Conservation (phyloP, 352 stramenopile species). For the Globisporangium recalcitrans region DNA sequence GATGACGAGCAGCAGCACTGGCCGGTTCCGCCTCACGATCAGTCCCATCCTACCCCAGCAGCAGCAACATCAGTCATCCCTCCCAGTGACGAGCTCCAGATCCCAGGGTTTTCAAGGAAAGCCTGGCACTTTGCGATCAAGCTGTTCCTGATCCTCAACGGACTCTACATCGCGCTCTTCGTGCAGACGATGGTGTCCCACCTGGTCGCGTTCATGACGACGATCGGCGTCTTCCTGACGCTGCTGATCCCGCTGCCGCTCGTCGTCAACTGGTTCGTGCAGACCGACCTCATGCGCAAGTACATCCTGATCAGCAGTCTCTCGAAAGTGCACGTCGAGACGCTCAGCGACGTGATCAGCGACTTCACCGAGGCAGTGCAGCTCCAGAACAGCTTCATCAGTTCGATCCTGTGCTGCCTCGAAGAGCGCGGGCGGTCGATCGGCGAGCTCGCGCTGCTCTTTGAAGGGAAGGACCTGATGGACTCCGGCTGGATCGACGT, state of each 20-base stretch:
- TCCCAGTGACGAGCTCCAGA: neutral
- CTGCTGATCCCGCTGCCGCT: conserved; percentile 37
- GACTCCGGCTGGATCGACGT: conserved; percentile 34
- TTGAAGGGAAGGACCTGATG: conserved; percentile 24
- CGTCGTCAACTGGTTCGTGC: conserved; percentile 47
- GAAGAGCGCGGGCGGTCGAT: conserved; percentile 19
- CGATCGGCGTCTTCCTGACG: conserved; percentile 20
- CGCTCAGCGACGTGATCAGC: conserved; percentile 46
- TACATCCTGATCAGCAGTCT: conserved; percentile 57
- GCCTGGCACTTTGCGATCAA: conserved; percentile 55
- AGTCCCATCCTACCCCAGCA: neutral
- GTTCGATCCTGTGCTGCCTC: conserved; percentile 26
- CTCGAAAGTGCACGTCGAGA: conserved; percentile 41
- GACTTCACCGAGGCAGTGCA: conserved; percentile 59
- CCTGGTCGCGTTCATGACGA: conserved; percentile 20
- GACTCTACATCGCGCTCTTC: conserved; percentile 55
- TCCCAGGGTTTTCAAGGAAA: conserved; percentile 48
- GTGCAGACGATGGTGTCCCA: conserved; percentile 57
- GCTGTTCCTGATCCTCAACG: conserved; percentile 58
- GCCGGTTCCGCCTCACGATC: neutral
- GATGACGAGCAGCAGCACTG: neutral
- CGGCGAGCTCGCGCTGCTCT: conserved; percentile 26
- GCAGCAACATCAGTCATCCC: neutral
- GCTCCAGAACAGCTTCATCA: conserved; percentile 43
- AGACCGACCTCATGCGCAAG: conserved; percentile 52